A percentile compares a stretch with the other conserved stretches of the same genome.
Conservation (phyloP, 805 yeast genomes). For the Isabelozyma pseudorhagii region DNA sequence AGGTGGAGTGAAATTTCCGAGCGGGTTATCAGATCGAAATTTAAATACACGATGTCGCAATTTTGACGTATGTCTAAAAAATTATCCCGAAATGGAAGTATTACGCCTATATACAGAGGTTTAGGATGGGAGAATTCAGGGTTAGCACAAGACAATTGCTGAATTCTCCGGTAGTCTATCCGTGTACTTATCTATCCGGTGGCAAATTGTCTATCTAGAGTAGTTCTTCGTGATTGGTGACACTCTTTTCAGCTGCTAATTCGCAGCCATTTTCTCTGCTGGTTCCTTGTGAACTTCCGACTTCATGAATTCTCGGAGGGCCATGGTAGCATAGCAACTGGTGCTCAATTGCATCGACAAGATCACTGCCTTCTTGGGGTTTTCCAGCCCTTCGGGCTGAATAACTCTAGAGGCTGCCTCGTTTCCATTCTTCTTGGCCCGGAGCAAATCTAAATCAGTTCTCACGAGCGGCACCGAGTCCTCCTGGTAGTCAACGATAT, state of each 20-base stretch:
- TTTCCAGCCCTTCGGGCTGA: conserved; percentile 34
- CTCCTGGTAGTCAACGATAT: conserved; percentile 56
- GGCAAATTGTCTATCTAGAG: background rate
- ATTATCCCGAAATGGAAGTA: background rate
- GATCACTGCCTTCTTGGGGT: conserved; percentile 60
- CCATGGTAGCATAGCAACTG: conserved; percentile 97
- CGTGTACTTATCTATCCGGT: background rate
- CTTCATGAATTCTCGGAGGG: conserved; percentile 84
- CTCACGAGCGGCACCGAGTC: conserved; percentile 69
- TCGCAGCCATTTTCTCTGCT: background rate
- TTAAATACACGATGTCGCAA: background rate
- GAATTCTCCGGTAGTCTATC: too few relatives aligned
- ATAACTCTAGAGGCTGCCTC: conserved; percentile 21
- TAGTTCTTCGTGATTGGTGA: too few relatives aligned
- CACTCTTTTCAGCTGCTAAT: background rate
- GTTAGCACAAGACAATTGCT: too few relatives aligned
- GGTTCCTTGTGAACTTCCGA: conserved; percentile 36
- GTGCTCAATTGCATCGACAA: conserved; percentile 75
- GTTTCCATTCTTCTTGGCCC: conserved; percentile 15
- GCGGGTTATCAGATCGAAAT: background rate
- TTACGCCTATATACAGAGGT: background rate
- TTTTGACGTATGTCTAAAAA: background rate
- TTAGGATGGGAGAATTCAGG: too few relatives aligned
- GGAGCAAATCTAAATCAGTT: conserved; percentile 64
- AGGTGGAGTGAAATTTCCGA: background rate